These are phyloP conservation scores for Zygosaccharomyces bisporus DNA, from an alignment of 805 yeast genomes.

Conservation along the genomic window DNA sequence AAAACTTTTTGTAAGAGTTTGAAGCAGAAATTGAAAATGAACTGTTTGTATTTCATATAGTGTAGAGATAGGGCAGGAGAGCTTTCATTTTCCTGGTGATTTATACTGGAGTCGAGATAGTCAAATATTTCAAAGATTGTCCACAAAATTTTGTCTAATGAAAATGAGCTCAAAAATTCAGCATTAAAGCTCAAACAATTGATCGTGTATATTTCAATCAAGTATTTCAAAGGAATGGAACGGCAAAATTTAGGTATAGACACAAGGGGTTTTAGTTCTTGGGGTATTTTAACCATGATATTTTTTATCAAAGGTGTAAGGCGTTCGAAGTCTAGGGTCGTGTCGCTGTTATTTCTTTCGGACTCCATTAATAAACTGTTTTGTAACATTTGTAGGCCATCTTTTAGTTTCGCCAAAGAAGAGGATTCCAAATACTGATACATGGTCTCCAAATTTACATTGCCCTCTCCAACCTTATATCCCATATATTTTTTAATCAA, in stretches of 20 bases:
- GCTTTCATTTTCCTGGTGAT: constrained; percentile 15
- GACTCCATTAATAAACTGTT: constrained; percentile 14
- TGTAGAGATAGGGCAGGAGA: constrained; percentile 20
- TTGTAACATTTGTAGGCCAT: constrained; percentile 21
- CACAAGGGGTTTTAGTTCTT: constrained; percentile 32
- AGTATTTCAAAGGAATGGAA: constrained; percentile 26
- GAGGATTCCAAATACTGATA: constrained; percentile 10
- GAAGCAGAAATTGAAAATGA: constrained; percentile 28
- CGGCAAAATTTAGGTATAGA: constrained; percentile 27
- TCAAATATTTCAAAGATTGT: constrained; percentile 20
- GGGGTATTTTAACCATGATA: constrained; percentile 29
- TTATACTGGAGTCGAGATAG: constrained; percentile 28
- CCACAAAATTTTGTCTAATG: constrained; percentile 9
- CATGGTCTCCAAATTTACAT: constrained; percentile 9
- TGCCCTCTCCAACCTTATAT: constrained; percentile 5
- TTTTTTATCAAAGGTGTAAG: constrained; percentile 21
- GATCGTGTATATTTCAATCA: constrained; percentile 35
- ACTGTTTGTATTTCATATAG: constrained; percentile 31
- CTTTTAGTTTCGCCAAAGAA: constrained; percentile 9
- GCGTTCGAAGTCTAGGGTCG: constrained; percentile 14
- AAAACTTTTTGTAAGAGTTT: constrained; percentile 10
- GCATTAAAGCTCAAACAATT: constrained; percentile 23
- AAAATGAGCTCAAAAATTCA: constrained; percentile 5
- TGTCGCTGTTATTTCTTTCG: background rate
- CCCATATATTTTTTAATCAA: constrained; percentile 29